Conservation (phyloP, 495 filamentous ascomycete species). For the Penicillium chermesinum region DNA sequence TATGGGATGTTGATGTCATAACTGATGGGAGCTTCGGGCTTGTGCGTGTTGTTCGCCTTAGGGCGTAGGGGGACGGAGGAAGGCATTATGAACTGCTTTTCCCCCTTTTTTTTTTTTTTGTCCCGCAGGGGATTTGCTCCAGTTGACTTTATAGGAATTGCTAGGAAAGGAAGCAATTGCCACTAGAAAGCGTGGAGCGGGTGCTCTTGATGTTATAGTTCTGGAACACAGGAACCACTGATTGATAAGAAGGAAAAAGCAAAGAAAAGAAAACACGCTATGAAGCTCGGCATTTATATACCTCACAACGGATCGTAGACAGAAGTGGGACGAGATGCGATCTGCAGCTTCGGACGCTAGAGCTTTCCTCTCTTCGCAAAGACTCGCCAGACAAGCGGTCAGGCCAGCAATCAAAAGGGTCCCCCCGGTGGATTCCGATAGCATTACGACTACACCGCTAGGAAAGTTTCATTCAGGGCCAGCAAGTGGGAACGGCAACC, state of each 20-base stretch:
- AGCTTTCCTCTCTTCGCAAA: no score
- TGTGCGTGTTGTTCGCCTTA: constrained; percentile 29
- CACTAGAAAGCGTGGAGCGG: no score
- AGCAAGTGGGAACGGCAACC: not conserved
- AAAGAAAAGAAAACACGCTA: not conserved
- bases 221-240: not conserved
- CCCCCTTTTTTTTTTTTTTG: no score
- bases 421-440: constrained; percentile 18
- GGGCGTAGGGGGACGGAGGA: constrained; percentile 34
- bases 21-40: constrained; percentile 41
- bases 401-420: constrained; percentile 2
- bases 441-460: not conserved
- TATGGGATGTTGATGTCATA: constrained; percentile 58
- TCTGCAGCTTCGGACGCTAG: no score
- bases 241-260: constrained; percentile 4
- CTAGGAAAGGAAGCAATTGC: not conserved
- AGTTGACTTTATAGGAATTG: not conserved
- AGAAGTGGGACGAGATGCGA: no score
- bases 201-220: no score
- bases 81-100: constrained; percentile 26
- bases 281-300: not conserved
- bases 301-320: no score
- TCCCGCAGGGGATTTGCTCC: not conserved
- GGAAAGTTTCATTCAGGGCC: not conserved
- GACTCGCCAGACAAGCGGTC: constrained; percentile 21